Percentiles rank a stretch among this genome's conserved stretches.
Conservation (phyloP, 768 basidiomycete species). For the Inosperma sp. region DNA sequence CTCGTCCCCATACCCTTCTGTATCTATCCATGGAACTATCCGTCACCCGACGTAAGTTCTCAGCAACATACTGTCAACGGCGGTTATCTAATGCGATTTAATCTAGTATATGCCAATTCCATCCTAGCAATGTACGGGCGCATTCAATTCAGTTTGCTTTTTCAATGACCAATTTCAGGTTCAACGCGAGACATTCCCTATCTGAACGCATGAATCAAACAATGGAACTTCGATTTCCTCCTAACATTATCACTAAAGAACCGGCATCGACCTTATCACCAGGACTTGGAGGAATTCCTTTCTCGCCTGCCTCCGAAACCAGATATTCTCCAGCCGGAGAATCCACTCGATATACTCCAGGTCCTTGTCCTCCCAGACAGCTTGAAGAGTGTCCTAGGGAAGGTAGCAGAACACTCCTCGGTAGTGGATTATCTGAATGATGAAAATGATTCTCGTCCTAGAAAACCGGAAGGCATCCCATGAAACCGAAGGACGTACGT, state of each 20-base stretch:
- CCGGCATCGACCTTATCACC: constrained; percentile 14
- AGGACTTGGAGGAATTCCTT: background rate
- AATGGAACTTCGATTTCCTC: constrained; percentile 20
- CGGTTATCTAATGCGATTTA: background rate
- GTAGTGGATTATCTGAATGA: background rate
- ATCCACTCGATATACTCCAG: background rate
- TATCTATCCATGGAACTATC: constrained; percentile 32
- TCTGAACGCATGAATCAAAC: constrained; percentile 20
- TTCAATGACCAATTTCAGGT: constrained; percentile 10
- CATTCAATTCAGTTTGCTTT: background rate
- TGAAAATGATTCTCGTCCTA: background rate
- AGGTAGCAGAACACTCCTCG: background rate
- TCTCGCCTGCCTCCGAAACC: constrained; percentile 6
- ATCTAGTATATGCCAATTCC: constrained; percentile 20
- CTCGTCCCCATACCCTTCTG: constrained; percentile 25
- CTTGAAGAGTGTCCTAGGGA: background rate
- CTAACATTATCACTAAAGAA: constrained; percentile 15
- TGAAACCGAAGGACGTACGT: background rate
- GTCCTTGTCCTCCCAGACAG: background rate
- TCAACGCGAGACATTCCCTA: constrained; percentile 21
- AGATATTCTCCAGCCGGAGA: constrained; percentile 7
- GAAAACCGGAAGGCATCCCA: background rate
- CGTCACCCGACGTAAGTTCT: constrained; percentile 27
- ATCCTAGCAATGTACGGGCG: constrained; percentile 19
- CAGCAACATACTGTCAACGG: background rate